Conservation (phyloP, 2,329 filamentous ascomycete genomes). For the Aspergillus sp. region DNA sequence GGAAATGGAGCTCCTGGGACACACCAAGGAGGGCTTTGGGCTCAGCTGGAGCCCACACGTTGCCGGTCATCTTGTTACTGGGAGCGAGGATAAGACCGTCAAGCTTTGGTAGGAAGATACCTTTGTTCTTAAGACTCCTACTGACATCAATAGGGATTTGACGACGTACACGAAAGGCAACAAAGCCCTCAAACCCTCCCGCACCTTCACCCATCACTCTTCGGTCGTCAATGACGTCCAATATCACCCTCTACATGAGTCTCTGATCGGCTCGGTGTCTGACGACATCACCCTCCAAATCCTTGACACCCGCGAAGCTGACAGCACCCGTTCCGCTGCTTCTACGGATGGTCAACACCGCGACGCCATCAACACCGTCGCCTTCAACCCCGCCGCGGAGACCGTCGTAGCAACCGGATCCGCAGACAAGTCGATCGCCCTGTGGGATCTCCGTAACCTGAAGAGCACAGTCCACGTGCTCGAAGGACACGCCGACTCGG, state of each 20-base stretch:
- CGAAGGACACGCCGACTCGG: conserved; percentile 77
- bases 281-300: conserved; percentile 92
- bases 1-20: conserved; percentile 76
- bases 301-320: conserved; percentile 66
- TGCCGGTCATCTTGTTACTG: conserved; percentile 74
- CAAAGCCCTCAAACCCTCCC: conserved; percentile 59
- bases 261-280: conserved; percentile 84
- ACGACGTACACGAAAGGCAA: conserved; percentile 62
- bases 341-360: conserved; percentile 65
- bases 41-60: conserved; percentile 84
- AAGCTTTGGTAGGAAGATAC: conserved; percentile 63
- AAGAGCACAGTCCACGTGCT: conserved; percentile 83
- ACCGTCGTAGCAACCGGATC: conserved; percentile 86
- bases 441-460: conserved; percentile 91
- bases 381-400: conserved; percentile 89
- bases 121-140: background rate
- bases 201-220: conserved; percentile 76
- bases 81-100: conserved; percentile 86
- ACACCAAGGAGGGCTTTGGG: conserved; percentile 82
- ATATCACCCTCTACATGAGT: conserved; percentile 77
- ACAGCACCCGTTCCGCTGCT: conserved; percentile 58
- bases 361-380: conserved; percentile 90
- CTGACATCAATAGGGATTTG: conserved; percentile 55
- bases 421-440: conserved; percentile 84
- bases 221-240: conserved; percentile 96